These are phyloP conservation scores for Tricholoma sp. DNA, from an alignment of 768 basidiomycete genomes.

Conservation along the genomic window DNA sequence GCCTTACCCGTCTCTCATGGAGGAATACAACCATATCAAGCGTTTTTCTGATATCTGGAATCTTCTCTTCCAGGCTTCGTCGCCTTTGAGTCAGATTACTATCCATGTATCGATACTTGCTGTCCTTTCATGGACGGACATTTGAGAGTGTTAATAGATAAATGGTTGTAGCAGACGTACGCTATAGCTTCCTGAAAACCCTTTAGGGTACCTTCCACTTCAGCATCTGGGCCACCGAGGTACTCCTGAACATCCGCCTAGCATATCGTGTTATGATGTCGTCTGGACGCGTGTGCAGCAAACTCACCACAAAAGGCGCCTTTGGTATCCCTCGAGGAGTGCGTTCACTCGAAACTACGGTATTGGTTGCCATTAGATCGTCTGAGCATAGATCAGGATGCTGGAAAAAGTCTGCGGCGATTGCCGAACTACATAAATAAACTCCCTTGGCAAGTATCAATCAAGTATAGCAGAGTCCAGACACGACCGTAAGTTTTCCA, in stretches of 20 bases:
- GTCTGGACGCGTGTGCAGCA: neutral
- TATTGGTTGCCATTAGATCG: conserved; percentile 10
- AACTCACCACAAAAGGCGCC: conserved; percentile 87
- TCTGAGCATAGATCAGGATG: neutral
- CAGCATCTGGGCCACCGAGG: conserved; percentile 72
- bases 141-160: conserved; percentile 13
- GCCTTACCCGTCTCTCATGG: conserved; percentile 61
- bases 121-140: conserved; percentile 41
- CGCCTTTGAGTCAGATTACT: conserved; percentile 74
- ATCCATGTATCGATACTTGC: conserved; percentile 99
- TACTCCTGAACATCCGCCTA: conserved; percentile 88
- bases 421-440: conserved; percentile 9
- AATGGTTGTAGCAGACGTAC: conserved; percentile 44
- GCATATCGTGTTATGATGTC: conserved; percentile 5
- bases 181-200: conserved; percentile 90
- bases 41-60: conserved; percentile 93
- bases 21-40: conserved; percentile 84
- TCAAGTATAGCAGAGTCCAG: too few species aligned
- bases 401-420: conserved; percentile 11
- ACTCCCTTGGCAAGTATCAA: too few species aligned
- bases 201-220: conserved; percentile 73
- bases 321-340: conserved; percentile 93
- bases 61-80: conserved; percentile 83
- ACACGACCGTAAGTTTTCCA: too few species aligned
- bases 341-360: conserved; percentile 29